Evolutionary conservation across 2,329 filamentous ascomycete genomes (phyloP), one percentile per base, ranked within the genome.

Genomic region (Monilinia aucupariae): DNA sequence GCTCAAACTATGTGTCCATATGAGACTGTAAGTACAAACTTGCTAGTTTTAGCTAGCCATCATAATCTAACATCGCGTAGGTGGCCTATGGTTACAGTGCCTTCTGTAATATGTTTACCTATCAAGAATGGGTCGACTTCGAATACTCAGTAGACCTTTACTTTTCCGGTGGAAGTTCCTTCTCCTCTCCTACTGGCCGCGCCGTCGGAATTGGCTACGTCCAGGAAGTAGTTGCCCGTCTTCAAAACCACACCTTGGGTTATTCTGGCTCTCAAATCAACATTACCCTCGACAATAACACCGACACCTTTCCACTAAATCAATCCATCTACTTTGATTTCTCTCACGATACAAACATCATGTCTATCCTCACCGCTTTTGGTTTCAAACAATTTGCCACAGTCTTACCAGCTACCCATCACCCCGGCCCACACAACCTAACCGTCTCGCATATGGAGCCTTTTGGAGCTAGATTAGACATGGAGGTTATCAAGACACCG

Each of bases 251-350:
- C 69, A 85, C 82, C 0, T 74, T 85, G 3, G 80, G 79, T 17
- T 85, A 85, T 70, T 82, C 81, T 0, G 79, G 79, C 32, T 84
- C 82, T 0, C 81, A 85, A 68, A 83, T 85, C 76, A 90, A 91
- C 72, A 79, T 82, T n/a, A 90, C 88, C 0, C 81, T 90, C 37
- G 87, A 90, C 76, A 83, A 80, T 71, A 89, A 81, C 74, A 80
- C 80, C 0, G 78, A 78, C 43, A 92, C 88, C 0, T 92, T 92
- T 73, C 89, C 89, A 0, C 76, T 89, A 4, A 83, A 91, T 71
- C 90, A 92, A 72, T 82, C 78, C 27, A 78, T 92, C 20, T 91
- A 91, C 74, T 82, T 92, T 56, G 89, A 92, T 77, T 92, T 92
- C 73, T 86, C 83, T 20, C 89, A 92, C 74, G 89, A 92, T 74